Percentiles rank a stretch among this genome's conserved stretches.
These are phyloP conservation scores for Durusdinium trenchii DNA, from an alignment of 73 alveolate species.

Conservation along the genomic window DNA sequence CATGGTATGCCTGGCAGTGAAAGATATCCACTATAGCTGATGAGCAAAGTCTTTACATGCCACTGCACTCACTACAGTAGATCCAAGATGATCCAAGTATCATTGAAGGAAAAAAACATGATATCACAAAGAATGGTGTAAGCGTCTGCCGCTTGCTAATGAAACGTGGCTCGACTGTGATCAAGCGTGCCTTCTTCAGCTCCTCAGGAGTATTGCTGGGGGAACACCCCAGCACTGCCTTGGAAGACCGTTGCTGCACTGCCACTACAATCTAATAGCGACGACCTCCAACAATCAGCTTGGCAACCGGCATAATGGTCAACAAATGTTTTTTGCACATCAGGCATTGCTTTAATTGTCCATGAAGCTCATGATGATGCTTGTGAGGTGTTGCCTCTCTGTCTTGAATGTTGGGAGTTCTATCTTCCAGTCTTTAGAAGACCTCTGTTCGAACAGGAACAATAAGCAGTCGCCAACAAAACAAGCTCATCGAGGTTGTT, in stretches of 20 bases:
- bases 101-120: neutral
- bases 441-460: no score
- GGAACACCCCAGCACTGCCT: constrained; percentile 83
- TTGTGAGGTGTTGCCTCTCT: no score
- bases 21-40: neutral
- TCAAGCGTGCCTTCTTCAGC: constrained; percentile 64
- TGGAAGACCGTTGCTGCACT: neutral
- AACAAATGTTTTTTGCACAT: constrained; percentile 48
- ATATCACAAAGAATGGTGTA: neutral
- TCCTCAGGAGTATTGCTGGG: constrained; percentile 64
- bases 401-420: no score
- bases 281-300: neutral
- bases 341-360: constrained; percentile 87
- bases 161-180: no score
- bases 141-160: neutral
- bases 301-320: constrained; percentile 40
- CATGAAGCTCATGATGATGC: no score
- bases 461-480: no score
- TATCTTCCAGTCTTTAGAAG: no score
- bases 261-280: neutral
- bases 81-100: neutral
- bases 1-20: constrained; percentile 65
- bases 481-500: no score
- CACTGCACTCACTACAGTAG: neutral
- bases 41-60: neutral